phyloP scores from a whole-genome alignment of 2,329 filamentous ascomycete species.

The Xylariaceae sp. region DNA sequence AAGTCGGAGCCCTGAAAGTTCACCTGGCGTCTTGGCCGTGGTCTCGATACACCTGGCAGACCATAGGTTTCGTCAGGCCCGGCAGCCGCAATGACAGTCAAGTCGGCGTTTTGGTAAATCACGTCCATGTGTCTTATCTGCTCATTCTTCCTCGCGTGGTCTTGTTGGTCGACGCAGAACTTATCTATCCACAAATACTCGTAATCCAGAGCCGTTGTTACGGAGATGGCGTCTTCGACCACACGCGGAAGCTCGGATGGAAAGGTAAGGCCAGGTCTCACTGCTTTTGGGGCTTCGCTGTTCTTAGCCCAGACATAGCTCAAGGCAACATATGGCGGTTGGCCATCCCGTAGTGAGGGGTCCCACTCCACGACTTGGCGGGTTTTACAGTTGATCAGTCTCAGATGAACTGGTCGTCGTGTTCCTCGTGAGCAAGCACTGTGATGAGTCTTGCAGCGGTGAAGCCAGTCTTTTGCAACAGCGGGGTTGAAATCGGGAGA shows the following conservation, averaged over 20 bases:
- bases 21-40: neutral
- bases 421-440: neutral
- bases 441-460: conserved; percentile 1
- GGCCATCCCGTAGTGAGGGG: neutral
- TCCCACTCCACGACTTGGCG: neutral
- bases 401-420: neutral
- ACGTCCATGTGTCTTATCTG: conserved; percentile 11
- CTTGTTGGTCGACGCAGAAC: conserved; percentile 7
- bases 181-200: conserved; percentile 9
- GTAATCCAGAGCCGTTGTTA: conserved; percentile 5
- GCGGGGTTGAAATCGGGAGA: conserved; percentile 1
- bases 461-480: neutral
- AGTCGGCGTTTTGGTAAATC: conserved; percentile 6
- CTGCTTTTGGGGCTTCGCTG: neutral
- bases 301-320: conserved; percentile 3
- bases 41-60: conserved; percentile 6
- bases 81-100: conserved; percentile 9
- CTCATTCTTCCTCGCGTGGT: conserved; percentile 5
- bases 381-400: conserved; percentile 2
- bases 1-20: conserved; percentile 2
- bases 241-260: conserved; percentile 1
- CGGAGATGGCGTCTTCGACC: conserved; percentile 6
- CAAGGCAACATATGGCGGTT: conserved; percentile 2
- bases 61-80: conserved; percentile 7
- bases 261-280: neutral